Base-by-base conservation (phyloP, 495 filamentous ascomycete species). In the Ramalina intermedia region DNA sequence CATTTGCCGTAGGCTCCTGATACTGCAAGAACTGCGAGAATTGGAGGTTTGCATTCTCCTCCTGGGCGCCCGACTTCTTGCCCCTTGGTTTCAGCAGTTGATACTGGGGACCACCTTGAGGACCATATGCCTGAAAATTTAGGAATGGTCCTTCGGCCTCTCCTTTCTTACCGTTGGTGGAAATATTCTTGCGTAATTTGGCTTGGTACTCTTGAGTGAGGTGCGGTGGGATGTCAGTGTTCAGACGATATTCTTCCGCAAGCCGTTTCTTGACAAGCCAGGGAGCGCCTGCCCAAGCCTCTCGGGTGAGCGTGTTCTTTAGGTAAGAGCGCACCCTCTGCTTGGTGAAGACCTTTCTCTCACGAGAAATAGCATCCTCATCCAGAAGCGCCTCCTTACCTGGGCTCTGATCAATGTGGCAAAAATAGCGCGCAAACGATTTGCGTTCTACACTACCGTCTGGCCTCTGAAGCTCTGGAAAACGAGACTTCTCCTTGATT, bases 271-370 rank as follows among this genome's bases (percentile, higher is more conserved):
- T 96, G 18, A 96, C 89, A 35, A 94, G 62, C 91, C 91, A 99
- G 9, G 93, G 93, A 0, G 91, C 91, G 4, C 90, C 89, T 39
- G 76, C 85, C 90, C 90, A 96, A 0, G 88, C 75, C 56, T 96
- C 93, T 50, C 89, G 72, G 12, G 81, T 86, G 13, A 94, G 82
- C 6, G 87, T 91, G 65, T 94, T 89, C 59, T 95, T 94, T 49
- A 99, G 86, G 52, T 96, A 96, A 2, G 87, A 84, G 26, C 89
- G 80, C 45, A 99, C 69, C 63, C 94, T 86, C 41, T 89, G 80
- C 66, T 99, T 99, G 37, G 90, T 94, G 64, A 96, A 99, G 5
- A 86, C 78, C 57, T 89, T 94, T 23, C 87, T 80, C 56, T 96
- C 91, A 16, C 91, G 83, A 38, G 74, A 80, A 54, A 98, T 81